Percentiles rank a stretch among this genome's conserved stretches.
These are phyloP conservation scores for Pyrrhoderma noxium DNA, from an alignment of 1,284 basidiomycete species.

Conservation along the genomic window DNA sequence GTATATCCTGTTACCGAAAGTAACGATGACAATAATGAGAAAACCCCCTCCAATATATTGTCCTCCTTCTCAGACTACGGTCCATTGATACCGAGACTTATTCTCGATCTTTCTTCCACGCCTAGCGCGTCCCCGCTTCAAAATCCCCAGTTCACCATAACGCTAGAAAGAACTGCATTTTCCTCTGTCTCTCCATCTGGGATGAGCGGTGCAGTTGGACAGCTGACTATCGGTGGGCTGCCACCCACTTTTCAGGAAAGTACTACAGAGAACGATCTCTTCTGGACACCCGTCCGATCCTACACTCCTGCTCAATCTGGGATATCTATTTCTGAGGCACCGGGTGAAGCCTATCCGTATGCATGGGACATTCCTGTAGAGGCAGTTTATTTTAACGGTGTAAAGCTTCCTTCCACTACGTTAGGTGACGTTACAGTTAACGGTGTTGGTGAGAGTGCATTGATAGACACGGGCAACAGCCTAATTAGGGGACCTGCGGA, in stretches of 20 bases:
- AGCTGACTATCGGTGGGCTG: constrained; percentile 45
- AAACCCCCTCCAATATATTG: constrained; percentile 7
- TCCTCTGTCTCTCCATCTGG: constrained; percentile 23
- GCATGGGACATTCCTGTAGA: constrained; percentile 53
- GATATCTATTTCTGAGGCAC: constrained; percentile 5
- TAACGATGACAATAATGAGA: too few species aligned
- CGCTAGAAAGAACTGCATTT: constrained; percentile 44
- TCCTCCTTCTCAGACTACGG: constrained; percentile 20
- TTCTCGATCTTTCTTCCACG: not conserved
- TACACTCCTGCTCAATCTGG: constrained; percentile 39
- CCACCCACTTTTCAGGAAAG: constrained; percentile 34
- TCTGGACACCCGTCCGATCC: constrained; percentile 43
- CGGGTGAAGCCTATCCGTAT: constrained; percentile 28
- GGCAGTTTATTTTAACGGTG: constrained; percentile 48
- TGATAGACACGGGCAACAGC: constrained; percentile 55
- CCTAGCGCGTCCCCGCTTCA: constrained; percentile 1
- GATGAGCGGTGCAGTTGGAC: constrained; percentile 26
- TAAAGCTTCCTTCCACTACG: constrained; percentile 35
- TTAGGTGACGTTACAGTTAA: constrained; percentile 27
- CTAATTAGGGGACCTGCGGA: constrained; percentile 49
- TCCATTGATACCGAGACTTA: constrained; percentile 19
- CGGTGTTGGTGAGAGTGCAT: constrained; percentile 34
- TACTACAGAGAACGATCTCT: constrained; percentile 27
- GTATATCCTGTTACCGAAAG: not conserved
- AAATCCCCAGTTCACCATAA: constrained; percentile 20